phyloP scores from a whole-genome alignment of 148 eudicot species.

The Camellia sinensis region DNA sequence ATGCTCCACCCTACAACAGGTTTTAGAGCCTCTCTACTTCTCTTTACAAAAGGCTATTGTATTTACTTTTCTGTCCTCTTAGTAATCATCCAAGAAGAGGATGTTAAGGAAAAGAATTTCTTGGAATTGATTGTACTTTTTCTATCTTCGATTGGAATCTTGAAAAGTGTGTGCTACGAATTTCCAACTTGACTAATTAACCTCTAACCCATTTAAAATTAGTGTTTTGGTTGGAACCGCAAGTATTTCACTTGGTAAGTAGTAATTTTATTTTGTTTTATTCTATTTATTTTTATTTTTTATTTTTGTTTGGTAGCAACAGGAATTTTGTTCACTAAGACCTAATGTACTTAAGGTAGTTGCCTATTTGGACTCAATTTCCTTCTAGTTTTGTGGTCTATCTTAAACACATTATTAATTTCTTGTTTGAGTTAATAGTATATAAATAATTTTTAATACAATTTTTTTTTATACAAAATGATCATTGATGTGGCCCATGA shows the following conservation, averaged over 20 bases:
- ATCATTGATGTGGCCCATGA: no score
- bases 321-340: no score
- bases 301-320: no score
- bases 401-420: no score
- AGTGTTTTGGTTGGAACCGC: neutral
- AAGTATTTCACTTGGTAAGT: neutral
- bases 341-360: no score
- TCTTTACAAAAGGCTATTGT: conserved; percentile 30
- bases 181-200: neutral
- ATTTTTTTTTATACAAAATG: no score
- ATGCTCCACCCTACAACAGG: conserved; percentile 42
- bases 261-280: neutral
- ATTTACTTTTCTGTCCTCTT: conserved; percentile 7
- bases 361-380: no score
- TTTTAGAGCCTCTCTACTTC: conserved; percentile 19
- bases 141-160: neutral
- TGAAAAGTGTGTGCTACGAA: neutral
- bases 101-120: conserved; percentile 16
- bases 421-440: no score
- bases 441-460: no score
- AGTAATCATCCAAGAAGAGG: neutral
- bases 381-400: no score
- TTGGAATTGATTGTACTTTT: conserved; percentile 11
- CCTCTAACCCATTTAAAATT: neutral
- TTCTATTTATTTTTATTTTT: no score